These are phyloP conservation scores for Lantana camara DNA, from an alignment of 257 asterid genomes.

Conservation along the genomic window DNA sequence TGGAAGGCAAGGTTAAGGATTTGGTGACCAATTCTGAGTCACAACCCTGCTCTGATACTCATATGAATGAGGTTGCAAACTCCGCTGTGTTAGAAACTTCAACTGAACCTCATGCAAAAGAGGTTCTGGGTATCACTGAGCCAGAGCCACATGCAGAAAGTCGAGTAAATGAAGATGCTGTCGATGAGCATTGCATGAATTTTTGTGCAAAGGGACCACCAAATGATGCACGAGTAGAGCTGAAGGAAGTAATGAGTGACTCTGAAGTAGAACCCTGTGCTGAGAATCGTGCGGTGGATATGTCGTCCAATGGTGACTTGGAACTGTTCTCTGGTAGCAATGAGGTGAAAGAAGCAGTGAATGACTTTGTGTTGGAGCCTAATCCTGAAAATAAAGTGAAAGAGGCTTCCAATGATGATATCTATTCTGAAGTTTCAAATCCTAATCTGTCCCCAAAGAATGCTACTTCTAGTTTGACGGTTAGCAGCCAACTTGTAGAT, in stretches of 20 bases:
- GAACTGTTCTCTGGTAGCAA: constrained; percentile 21
- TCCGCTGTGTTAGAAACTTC: constrained; percentile 22
- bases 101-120: constrained; percentile 20
- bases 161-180: constrained; percentile 17
- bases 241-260: constrained; percentile 21
- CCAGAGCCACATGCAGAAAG: constrained; percentile 19
- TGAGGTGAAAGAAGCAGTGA: constrained; percentile 27
- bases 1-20: constrained; percentile 39
- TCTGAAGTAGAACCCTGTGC: constrained; percentile 19
- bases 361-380: constrained; percentile 36
- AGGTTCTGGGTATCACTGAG: constrained; percentile 8
- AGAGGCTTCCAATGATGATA: constrained; percentile 69
- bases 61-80: constrained; percentile 9
- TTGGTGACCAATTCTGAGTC: constrained; percentile 34
- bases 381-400: constrained; percentile 35
- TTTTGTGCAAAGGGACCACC: constrained; percentile 13
- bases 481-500: constrained; percentile 40
- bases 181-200: constrained; percentile 1
- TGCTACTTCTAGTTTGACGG: constrained; percentile 45
- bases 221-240: constrained; percentile 30
- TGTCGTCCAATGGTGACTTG: constrained; percentile 20
- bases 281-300: constrained; percentile 19
- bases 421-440: constrained; percentile 58
- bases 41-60: constrained; percentile 14
- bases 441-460: constrained; percentile 61